Evolutionary conservation across 1,284 basidiomycete species (phyloP), one percentile per base, ranked within the genome.

Genomic region (Boletellus deceptivus): DNA sequence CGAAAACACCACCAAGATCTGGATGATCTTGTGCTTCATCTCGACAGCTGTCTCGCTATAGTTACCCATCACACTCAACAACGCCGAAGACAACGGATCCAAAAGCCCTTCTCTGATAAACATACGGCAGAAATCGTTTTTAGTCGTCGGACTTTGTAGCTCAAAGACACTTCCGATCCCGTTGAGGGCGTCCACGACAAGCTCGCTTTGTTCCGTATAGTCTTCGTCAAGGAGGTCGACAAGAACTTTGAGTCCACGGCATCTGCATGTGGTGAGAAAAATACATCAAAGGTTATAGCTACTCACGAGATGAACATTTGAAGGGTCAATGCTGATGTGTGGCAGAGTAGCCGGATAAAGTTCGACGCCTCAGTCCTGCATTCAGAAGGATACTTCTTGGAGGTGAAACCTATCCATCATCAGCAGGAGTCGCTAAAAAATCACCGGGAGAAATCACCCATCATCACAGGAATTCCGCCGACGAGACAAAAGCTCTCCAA

Each of bases 71-170:
- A 98, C 90, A 59, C 91, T 90, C 48, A 96, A 75, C 36, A 99
- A 71, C 0, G 95, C 94, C 0, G 89, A 86, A 0, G 94, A 93
- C 2, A 99, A 73, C 0, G 96, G 96, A 59, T 98, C 95, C 34
- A 98, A 76, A 6, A 98, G 76, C 16, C 95, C 95, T 70, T 98
- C 96, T 22, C 93, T 83, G 29, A 97, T 93, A 72, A 98, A 95
- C 91, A 98, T 97, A 16, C 96, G 84, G 66, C 95, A 98, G 67
- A 98, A 98, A 70, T 98, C 96, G 65, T 96, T 98, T 63, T 97
- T 92, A 8, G 94, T 95, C 8, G 94, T 97, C 2, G 95, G 92
- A 45, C 91, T 93, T 70, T 95, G 85, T 10, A 98, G 79, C 59
- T 98, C 95, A 62, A 99, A 96, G 3, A 98, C 96, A 58, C 87